Conservation (phyloP, 2,329 filamentous ascomycete genomes). For the Colletotrichum salicis region DNA sequence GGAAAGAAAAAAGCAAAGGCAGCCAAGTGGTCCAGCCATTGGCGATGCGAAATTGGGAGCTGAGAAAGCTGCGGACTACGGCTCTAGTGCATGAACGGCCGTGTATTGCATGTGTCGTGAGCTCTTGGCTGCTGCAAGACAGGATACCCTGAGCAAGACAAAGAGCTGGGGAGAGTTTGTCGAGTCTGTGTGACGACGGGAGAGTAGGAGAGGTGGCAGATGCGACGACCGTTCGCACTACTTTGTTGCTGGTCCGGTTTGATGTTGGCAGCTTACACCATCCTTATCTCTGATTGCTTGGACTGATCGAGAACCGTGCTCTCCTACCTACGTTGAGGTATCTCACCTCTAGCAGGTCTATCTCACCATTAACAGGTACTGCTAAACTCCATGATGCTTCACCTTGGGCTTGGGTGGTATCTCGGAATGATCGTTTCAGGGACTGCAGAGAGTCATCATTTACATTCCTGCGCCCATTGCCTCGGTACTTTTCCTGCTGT, state of each 20-base stretch:
- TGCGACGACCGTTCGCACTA: slow-evolving; percentile 2
- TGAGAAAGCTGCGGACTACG: background rate
- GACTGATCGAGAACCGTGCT: background rate
- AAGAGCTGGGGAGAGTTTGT: background rate
- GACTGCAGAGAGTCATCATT: background rate
- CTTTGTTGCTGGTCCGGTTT: slow-evolving; percentile 19
- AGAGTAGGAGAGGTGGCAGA: background rate
- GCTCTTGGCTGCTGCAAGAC: background rate
- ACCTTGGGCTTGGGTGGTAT: background rate
- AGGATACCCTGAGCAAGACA: background rate
- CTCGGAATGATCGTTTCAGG: background rate
- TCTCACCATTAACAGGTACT: no score
- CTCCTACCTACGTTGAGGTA: background rate
- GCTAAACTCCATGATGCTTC: background rate
- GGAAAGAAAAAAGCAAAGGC: background rate
- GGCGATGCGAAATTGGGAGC: background rate
- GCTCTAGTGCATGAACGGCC: slow-evolving; percentile 4
- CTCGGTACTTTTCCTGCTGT: background rate
- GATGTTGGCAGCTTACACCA: slow-evolving; percentile 15
- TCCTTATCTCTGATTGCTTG: slow-evolving; percentile 1
- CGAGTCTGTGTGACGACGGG: background rate
- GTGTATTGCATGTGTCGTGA: slow-evolving; percentile 14
- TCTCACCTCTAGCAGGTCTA: background rate
- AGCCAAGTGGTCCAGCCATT: background rate
- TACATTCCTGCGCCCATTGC: background rate